Percentiles rank a stretch among this genome's conserved stretches.
Evolutionary conservation across 306 rosid genomes (phyloP).

Genomic region (Vigna mungo): DNA sequence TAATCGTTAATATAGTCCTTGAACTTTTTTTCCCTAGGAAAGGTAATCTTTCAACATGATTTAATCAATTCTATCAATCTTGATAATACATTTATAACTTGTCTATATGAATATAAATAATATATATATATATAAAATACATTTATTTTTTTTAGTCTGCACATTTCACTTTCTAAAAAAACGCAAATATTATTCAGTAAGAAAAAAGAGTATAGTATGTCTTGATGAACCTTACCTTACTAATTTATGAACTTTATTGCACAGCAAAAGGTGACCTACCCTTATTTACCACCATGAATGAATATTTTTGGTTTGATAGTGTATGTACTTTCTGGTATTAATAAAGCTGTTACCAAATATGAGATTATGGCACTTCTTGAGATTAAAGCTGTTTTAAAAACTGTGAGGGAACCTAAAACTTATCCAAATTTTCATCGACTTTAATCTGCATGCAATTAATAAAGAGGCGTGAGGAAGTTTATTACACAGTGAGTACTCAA

Average conservation of each 20-base stretch:
- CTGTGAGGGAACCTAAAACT: background rate
- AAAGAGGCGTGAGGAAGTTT: background rate
- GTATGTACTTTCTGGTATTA: conserved; percentile 33
- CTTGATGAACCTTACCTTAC: background rate
- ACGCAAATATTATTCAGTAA: no score
- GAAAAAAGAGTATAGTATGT: no score
- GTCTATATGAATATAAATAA: no score
- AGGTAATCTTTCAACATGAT: no score
- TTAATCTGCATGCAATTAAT: conserved; percentile 5
- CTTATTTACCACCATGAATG: conserved; percentile 17
- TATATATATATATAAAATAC: no score
- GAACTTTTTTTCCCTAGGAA: no score
- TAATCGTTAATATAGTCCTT: no score
- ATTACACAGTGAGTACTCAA: background rate
- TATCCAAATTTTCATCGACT: background rate
- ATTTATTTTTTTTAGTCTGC: no score
- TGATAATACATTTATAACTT: no score
- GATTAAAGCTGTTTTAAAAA: conserved; percentile 5
- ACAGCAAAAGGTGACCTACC: conserved; percentile 32
- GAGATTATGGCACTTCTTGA: background rate
- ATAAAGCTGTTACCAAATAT: conserved; percentile 16
- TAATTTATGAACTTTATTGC: conserved; percentile 1
- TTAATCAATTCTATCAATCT: no score
- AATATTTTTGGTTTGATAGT: background rate
- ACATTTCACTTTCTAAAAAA: no score